A percentile compares a stretch with the other conserved stretches of the same genome.
phyloP scores from a whole-genome alignment of 495 filamentous ascomycete species.

The Penicillium longicatenatum region DNA sequence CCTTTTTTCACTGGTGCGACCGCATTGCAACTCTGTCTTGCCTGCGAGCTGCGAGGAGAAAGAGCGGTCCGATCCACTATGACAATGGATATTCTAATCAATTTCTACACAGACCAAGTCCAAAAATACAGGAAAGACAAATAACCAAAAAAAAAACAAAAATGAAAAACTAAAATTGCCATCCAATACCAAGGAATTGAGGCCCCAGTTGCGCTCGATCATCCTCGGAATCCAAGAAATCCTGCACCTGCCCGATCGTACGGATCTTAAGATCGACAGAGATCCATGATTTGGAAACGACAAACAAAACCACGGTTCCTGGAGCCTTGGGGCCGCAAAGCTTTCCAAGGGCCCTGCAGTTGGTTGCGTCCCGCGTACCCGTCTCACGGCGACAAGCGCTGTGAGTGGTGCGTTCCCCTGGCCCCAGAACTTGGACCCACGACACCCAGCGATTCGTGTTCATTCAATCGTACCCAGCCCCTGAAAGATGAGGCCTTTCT shows the following conservation, averaged over 20 bases:
- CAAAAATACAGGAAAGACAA: not conserved
- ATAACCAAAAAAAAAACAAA: not conserved
- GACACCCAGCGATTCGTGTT: conserved; percentile 1
- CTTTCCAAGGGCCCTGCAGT: conserved; percentile 2
- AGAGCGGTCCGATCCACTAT: not conserved
- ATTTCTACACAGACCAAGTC: not conserved
- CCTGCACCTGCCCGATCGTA: not conserved
- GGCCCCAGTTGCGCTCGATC: too few species aligned
- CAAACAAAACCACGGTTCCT: not conserved
- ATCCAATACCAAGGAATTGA: not conserved
- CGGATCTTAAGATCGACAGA: conserved; percentile 3
- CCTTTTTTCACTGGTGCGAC: not conserved
- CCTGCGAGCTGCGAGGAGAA: conserved; percentile 20
- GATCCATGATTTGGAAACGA: conserved; percentile 12
- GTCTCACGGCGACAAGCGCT: not conserved
- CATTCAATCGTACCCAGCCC: not conserved
- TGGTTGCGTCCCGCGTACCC: not conserved
- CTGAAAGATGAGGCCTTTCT: not conserved
- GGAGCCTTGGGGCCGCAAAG: not conserved
- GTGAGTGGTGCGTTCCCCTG: conserved; percentile 7
- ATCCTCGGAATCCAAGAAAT: too few species aligned
- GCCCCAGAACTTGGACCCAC: not conserved
- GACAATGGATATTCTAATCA: not conserved
- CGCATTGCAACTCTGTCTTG: conserved; percentile 12
- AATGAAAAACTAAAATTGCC: not conserved